Evolutionary conservation across 129 eudicot genomes (phyloP).

Genomic region (Saposhnikovia divaricata): DNA sequence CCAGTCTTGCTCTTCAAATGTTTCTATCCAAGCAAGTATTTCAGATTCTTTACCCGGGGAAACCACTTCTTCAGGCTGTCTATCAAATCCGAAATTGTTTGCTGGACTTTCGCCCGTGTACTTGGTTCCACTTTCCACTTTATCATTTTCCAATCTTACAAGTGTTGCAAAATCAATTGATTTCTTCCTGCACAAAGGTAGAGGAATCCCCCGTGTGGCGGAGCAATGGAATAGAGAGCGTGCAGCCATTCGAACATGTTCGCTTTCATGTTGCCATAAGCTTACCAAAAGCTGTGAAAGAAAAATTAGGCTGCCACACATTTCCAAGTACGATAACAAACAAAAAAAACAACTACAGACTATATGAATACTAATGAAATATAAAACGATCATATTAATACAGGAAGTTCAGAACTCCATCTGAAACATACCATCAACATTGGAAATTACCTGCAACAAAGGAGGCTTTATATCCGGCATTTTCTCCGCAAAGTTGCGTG

Average conservation of each 20-base stretch:
- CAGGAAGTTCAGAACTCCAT: neutral
- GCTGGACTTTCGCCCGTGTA: constrained; percentile 7
- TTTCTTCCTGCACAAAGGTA: constrained; percentile 48
- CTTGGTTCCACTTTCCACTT: constrained; percentile 18
- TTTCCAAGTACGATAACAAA: neutral
- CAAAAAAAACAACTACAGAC: neutral
- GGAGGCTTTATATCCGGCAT: constrained; percentile 77
- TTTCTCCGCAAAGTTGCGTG: constrained; percentile 81
- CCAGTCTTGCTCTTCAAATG: constrained; percentile 93
- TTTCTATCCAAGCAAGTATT: constrained; percentile 81
- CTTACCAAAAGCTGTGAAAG: constrained; percentile 69
- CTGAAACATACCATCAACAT: constrained; percentile 4
- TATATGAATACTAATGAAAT: neutral
- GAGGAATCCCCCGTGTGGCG: constrained; percentile 89
- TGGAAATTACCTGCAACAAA: constrained; percentile 67
- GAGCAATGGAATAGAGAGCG: constrained; percentile 97
- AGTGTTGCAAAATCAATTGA: constrained; percentile 17
- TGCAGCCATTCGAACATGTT: constrained; percentile 95
- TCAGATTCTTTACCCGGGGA: constrained; percentile 43
- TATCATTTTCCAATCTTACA: constrained; percentile 17
- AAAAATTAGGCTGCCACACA: constrained; percentile 8
- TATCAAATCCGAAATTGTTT: constrained; percentile 13
- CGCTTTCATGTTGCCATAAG: constrained; percentile 93
- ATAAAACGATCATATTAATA: neutral
- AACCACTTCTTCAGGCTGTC: constrained; percentile 10